A percentile compares a stretch with the other conserved stretches of the same genome.
Conservation (phyloP, 805 yeast genomes). For the Sugiyamaella qingdaonensis region DNA sequence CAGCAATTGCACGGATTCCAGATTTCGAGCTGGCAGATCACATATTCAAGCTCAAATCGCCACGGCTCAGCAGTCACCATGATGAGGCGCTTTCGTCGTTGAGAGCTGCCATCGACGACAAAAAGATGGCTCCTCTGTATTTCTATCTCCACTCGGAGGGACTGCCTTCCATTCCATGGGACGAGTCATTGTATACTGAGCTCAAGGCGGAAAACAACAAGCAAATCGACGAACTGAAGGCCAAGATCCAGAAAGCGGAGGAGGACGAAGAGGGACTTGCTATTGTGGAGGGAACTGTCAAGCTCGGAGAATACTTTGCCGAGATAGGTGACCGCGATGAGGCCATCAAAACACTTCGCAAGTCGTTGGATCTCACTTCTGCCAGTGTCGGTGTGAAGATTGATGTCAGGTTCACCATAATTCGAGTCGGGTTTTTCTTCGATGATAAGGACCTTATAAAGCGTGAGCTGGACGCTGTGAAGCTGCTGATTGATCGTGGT, state of each 20-base stretch:
- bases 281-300: constrained; percentile 66
- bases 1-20: constrained; percentile 44
- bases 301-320: constrained; percentile 85
- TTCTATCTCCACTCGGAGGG: constrained; percentile 54
- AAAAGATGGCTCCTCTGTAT: constrained; percentile 80
- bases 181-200: constrained; percentile 50
- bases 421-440: constrained; percentile 86
- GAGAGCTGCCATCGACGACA: constrained; percentile 48
- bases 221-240: constrained; percentile 46
- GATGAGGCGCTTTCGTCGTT: constrained; percentile 46
- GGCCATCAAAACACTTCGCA: constrained; percentile 61
- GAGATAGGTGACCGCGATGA: constrained; percentile 74
- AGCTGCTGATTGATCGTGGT: constrained; percentile 82
- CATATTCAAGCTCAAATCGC: constrained; percentile 57
- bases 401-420: constrained; percentile 74
- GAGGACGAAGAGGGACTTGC: constrained; percentile 87
- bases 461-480: constrained; percentile 68
- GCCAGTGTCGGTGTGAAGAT: constrained; percentile 88
- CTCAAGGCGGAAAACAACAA: constrained; percentile 52
- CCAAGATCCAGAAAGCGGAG: constrained; percentile 45
- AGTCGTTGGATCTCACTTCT: constrained; percentile 64
- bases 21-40: constrained; percentile 78
- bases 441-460: constrained; percentile 68
- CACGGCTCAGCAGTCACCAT: constrained; percentile 38
- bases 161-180: constrained; percentile 47